Conservation (phyloP, 2,329 filamentous ascomycete genomes). For the Aspergillus glaucus region DNA sequence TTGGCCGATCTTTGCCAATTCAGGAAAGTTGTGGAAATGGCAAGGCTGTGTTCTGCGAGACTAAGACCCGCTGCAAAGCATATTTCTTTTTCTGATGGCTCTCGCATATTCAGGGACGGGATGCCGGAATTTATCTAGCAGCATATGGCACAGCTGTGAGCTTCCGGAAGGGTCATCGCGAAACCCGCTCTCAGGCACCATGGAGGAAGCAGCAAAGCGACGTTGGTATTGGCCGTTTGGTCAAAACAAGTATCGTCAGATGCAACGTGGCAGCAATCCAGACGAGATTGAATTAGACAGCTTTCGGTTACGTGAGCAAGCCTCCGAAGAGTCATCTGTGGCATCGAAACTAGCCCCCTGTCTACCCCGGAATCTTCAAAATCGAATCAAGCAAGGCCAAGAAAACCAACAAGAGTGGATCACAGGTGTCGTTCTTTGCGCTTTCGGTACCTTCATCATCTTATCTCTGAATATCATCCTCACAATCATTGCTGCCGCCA, state of each 20-base stretch:
- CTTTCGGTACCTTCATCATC: constrained; percentile 1
- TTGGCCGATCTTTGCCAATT: too few relatives aligned
- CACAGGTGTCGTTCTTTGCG: constrained; percentile 6
- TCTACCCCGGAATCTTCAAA: neutral
- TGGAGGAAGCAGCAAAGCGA: neutral
- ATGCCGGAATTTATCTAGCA: too few relatives aligned
- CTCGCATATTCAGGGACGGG: too few relatives aligned
- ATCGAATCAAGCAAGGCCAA: neutral
- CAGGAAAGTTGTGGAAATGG: too few relatives aligned
- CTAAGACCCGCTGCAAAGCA: too few relatives aligned
- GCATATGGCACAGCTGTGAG: too few relatives aligned
- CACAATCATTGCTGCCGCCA: constrained; percentile 3
- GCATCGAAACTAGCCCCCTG: neutral
- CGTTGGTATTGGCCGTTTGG: neutral
- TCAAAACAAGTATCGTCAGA: neutral
- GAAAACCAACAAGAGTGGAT: constrained; percentile 3
- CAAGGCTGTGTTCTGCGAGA: too few relatives aligned
- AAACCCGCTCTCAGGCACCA: neutral
- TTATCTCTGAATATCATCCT: constrained; percentile 7
- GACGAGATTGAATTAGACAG: neutral
- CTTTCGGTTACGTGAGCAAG: neutral
- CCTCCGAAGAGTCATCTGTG: neutral
- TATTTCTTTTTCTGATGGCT: too few relatives aligned
- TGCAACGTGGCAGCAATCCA: neutral
- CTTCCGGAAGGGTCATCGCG: too few relatives aligned